Base-by-base conservation (phyloP, 176 grass and related monocot genomes). In the Hordeum marinum region DNA sequence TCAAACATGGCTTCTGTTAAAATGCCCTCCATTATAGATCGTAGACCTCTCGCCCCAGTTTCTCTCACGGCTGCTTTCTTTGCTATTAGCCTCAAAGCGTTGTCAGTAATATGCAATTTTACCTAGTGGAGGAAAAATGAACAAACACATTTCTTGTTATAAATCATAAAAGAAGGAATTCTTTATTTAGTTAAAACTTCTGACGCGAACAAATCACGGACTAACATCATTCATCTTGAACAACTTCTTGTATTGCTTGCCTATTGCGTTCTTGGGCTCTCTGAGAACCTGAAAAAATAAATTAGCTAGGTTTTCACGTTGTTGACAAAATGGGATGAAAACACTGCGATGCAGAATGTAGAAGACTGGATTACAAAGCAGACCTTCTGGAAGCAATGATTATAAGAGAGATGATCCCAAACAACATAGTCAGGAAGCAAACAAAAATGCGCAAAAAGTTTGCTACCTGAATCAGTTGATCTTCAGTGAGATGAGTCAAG, bases 1-100 rank as follows among this genome's bases (percentile, higher is more conserved):
- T 94, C 92, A 89, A 91, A 89, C 89, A 94, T 94, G 35, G 92
- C 86, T 91, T 94, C 89, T 42, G 89, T 94, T 65, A 91, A 87
- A 82, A 89, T 87, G 26, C 78, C 68, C 81, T 94, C 92, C 77
- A 91, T 68, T 69, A 89, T 87, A 39, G 84, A 91, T 23, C 89
- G 65, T 40, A 94, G 68, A 0, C 87, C 89, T 37, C 89, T 87
- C 27, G 89, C 86, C 3, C 89, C 89, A 0, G 89, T 89, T 81
- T 91, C 81, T 68, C 80, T 89, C 0, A 25, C 52, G 45, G 54
- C 27, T 85, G 89, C 89, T 79, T 91, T 91, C 72, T 87, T 85
- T 79, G 89, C 86, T 87, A 91, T 89, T 79, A 89, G 40, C 20
- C 61, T 60, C 71, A 89, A 64, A 86, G 89, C 89, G 48, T 82